Evolutionary conservation across 2,329 filamentous ascomycete genomes (phyloP).

Genomic region (Chrysoporthe puriensis): DNA sequence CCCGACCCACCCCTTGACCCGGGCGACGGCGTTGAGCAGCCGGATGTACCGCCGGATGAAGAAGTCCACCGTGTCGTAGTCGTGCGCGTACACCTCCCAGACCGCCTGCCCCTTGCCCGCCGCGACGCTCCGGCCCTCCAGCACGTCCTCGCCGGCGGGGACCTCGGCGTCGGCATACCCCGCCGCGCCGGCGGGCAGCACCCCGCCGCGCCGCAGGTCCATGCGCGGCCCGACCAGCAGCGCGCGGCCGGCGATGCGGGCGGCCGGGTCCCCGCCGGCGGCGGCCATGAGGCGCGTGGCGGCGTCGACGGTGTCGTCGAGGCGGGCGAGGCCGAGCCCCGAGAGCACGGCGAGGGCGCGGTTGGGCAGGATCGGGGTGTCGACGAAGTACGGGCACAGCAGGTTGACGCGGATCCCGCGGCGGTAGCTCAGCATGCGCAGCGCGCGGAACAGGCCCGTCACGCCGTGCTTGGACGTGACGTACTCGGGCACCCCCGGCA

Average conservation of each 20-base stretch:
- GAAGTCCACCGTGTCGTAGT: conserved; percentile 59
- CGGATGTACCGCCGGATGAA: conserved; percentile 58
- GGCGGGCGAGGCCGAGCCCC: conserved; percentile 56
- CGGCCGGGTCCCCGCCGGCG: no score
- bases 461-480: conserved; percentile 68
- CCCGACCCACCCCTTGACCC: conserved; percentile 57
- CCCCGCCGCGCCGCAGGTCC: conserved; percentile 28
- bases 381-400: conserved; percentile 68
- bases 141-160: conserved; percentile 31
- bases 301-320: conserved; percentile 66
- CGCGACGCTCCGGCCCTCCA: conserved; percentile 30
- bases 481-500: conserved; percentile 57
- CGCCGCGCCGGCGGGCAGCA: conserved; percentile 55
- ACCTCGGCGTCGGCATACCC: conserved; percentile 40
- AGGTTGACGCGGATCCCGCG: conserved; percentile 65
- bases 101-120: conserved; percentile 46
- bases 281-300: conserved; percentile 63
- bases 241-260: conserved; percentile 56
- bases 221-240: conserved; percentile 62
- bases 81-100: conserved; percentile 65
- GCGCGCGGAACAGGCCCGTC: conserved; percentile 63
- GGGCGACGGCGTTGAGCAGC: conserved; percentile 55
- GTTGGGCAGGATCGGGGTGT: conserved; percentile 60
- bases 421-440: conserved; percentile 54
- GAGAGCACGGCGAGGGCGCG: conserved; percentile 56